Evolutionary conservation across 148 eudicot species (phyloP).

Genomic region (Fallopia convolvulus): DNA sequence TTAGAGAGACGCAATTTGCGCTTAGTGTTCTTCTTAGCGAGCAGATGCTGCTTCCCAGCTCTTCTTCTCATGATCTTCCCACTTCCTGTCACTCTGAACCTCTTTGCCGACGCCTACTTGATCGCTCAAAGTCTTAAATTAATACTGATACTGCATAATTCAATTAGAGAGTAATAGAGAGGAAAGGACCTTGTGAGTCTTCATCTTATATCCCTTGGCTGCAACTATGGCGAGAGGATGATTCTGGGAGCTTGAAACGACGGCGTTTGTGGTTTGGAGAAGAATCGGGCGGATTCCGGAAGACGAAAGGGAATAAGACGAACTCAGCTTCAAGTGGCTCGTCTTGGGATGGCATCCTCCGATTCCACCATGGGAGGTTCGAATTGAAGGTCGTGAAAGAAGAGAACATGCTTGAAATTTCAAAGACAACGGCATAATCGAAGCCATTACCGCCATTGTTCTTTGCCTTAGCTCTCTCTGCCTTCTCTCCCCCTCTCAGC

Average conservation of each 20-base stretch:
- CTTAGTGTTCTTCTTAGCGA: constrained; percentile 75
- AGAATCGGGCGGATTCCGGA: constrained; percentile 25
- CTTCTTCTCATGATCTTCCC: constrained; percentile 93
- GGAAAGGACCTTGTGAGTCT: constrained; percentile 70
- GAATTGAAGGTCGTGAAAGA: constrained; percentile 12
- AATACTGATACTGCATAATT: too few relatives aligned
- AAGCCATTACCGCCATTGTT: constrained; percentile 10
- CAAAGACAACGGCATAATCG: not conserved
- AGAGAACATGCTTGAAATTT: not conserved
- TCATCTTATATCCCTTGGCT: constrained; percentile 79
- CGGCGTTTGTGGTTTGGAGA: constrained; percentile 14
- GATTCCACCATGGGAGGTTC: constrained; percentile 2
- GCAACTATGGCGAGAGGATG: constrained; percentile 40
- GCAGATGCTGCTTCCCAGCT: constrained; percentile 97
- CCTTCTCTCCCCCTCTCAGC: not conserved
- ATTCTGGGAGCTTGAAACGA: constrained; percentile 16
- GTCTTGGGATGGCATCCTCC: constrained; percentile 10
- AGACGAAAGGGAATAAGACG: constrained; percentile 36
- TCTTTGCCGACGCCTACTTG: constrained; percentile 74
- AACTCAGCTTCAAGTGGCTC: constrained; percentile 27
- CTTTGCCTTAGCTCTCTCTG: not conserved
- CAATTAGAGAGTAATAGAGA: not conserved
- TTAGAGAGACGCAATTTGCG: constrained; percentile 70
- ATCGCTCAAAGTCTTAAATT: too few relatives aligned
- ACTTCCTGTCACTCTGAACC: constrained; percentile 72